Conservation (phyloP, 1,139 yeast species). For the Debaryomyces subglobosus region DNA sequence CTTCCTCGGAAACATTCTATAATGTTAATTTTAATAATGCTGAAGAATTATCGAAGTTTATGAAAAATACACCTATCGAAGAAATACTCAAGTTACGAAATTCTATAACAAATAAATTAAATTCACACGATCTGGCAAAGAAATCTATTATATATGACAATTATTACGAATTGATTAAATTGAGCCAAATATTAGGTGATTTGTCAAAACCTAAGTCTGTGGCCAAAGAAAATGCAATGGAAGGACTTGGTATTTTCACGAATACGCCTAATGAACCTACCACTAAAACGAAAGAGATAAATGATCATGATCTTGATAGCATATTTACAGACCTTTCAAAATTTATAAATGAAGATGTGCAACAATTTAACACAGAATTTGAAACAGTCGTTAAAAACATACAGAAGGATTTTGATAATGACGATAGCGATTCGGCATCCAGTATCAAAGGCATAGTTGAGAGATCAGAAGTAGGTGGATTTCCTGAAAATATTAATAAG, state of each 20-base stretch:
- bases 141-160: conserved; percentile 52
- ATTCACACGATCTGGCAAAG: conserved; percentile 45
- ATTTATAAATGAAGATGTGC: conserved; percentile 29
- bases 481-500: conserved; percentile 20
- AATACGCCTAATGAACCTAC: not conserved
- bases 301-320: conserved; percentile 27
- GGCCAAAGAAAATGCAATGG: not conserved
- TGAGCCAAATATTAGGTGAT: conserved; percentile 40
- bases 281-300: conserved; percentile 9
- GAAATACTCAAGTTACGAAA: conserved; percentile 43
- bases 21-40: conserved; percentile 24
- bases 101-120: conserved; percentile 32
- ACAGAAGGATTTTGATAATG: conserved; percentile 15
- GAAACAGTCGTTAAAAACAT: conserved; percentile 25
- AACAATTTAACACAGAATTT: conserved; percentile 33
- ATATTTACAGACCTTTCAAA: conserved; percentile 30
- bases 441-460: conserved; percentile 26
- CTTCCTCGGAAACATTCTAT: conserved; percentile 6
- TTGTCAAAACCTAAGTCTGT: conserved; percentile 25
- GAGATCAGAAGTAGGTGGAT: conserved; percentile 1
- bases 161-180: conserved; percentile 48
- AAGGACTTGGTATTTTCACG: conserved; percentile 10
- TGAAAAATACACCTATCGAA: conserved; percentile 34
- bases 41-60: conserved; percentile 32
- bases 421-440: conserved; percentile 24